These are phyloP conservation scores for Daldinia vernicosa DNA, from an alignment of 495 filamentous ascomycete species.

Conservation along the genomic window DNA sequence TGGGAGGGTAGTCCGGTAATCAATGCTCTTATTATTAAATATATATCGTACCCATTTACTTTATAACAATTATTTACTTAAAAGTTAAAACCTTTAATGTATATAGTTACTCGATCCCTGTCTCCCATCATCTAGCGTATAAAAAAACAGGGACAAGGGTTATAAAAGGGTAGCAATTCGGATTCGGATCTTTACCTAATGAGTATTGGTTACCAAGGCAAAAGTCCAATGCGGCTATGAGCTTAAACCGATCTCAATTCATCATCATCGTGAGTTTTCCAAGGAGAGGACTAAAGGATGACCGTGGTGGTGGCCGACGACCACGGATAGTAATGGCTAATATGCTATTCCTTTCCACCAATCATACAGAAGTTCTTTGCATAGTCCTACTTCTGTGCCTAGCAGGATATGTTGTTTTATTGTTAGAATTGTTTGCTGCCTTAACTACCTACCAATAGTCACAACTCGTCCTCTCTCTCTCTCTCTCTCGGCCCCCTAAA, in stretches of 20 bases:
- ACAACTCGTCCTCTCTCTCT: not conserved
- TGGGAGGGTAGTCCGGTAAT: too few relatives aligned
- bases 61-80: too few relatives aligned
- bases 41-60: too few relatives aligned
- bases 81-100: too few relatives aligned
- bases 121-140: not conserved
- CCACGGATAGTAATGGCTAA: not conserved
- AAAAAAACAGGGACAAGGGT: slow-evolving; percentile 3
- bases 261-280: not conserved
- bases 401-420: not conserved
- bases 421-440: not conserved
- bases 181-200: slow-evolving; percentile 9
- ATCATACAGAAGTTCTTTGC: slow-evolving; percentile 1
- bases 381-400: not conserved
- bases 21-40: too few relatives aligned
- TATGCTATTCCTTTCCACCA: not conserved
- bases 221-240: slow-evolving; percentile 31
- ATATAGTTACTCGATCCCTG: not conserved
- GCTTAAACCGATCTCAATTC: slow-evolving; percentile 39
- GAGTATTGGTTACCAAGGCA: slow-evolving; percentile 14
- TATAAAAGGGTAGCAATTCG: slow-evolving; percentile 4
- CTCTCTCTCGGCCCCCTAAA: not conserved
- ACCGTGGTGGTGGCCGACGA: not conserved
- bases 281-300: not conserved
- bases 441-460: not conserved